phyloP scores from a whole-genome alignment of 192 early-diverging fungal genomes.

The Chytriomyces confervae region DNA sequence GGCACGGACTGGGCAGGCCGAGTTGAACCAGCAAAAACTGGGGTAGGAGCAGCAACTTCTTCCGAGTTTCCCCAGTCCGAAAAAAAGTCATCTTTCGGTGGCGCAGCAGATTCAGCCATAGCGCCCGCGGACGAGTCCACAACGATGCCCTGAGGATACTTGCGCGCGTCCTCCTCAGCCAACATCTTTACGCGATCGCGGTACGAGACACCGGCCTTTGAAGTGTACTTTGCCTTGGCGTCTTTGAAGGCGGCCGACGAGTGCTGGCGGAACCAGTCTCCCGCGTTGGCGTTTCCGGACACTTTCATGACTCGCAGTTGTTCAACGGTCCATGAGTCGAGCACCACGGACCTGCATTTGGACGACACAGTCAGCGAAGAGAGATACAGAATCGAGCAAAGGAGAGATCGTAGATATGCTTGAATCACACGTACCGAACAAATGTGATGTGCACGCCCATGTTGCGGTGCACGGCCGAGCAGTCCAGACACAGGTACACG shows the following conservation, averaged over 20 bases:
- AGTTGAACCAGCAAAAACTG: slow-evolving; percentile 50
- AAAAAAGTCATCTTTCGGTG: slow-evolving; percentile 68
- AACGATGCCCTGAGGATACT: slow-evolving; percentile 50
- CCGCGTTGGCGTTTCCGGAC: slow-evolving; percentile 83
- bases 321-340: slow-evolving; percentile 93
- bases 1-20: slow-evolving; percentile 2
- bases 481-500: slow-evolving; percentile 95
- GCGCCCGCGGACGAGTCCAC: slow-evolving; percentile 45
- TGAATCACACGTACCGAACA: slow-evolving; percentile 70
- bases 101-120: slow-evolving; percentile 21
- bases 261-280: slow-evolving; percentile 84
- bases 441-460: slow-evolving; percentile 98
- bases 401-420: too few relatives aligned
- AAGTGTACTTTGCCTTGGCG: slow-evolving; percentile 82
- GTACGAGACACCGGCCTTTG: slow-evolving; percentile 75
- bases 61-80: slow-evolving; percentile 58
- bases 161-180: slow-evolving; percentile 29
- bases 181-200: slow-evolving; percentile 51
- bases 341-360: slow-evolving; percentile 72
- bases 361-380: slow-evolving; percentile 1
- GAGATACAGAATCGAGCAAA: slow-evolving; percentile 13
- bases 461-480: slow-evolving; percentile 93
- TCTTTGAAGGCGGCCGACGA: slow-evolving; percentile 67
- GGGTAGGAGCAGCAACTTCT: slow-evolving; percentile 36
- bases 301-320: slow-evolving; percentile 88